Percentiles rank a stretch among this genome's conserved stretches.
These are phyloP conservation scores for Secale cereale DNA, from an alignment of 176 grass and related monocot genomes.

Conservation along the genomic window DNA sequence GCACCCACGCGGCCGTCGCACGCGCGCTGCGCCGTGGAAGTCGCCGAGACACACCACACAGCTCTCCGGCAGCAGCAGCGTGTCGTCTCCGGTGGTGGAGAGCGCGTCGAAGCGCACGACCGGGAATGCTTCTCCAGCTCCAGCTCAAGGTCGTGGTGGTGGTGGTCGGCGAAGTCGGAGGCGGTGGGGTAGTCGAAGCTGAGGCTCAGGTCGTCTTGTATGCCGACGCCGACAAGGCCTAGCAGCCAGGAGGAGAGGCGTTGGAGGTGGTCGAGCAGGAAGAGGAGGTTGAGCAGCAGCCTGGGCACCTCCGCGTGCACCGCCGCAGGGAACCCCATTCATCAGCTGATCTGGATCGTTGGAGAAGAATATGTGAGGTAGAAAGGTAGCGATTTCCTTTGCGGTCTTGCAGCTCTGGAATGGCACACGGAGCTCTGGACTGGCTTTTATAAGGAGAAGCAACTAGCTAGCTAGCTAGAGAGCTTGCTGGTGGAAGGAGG, in stretches of 20 bases:
- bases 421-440: too few species aligned
- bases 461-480: too few species aligned
- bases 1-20: conserved; percentile 57
- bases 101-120: conserved; percentile 61
- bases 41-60: conserved; percentile 84
- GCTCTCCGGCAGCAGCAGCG: not conserved
- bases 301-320: conserved; percentile 56
- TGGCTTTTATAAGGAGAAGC: too few species aligned
- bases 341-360: too few species aligned
- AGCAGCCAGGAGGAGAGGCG: conserved; percentile 47
- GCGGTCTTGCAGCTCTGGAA: too few species aligned
- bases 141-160: too few species aligned
- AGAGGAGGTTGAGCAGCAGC: conserved; percentile 43
- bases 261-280: conserved; percentile 57
- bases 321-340: conserved; percentile 40
- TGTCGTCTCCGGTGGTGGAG: not conserved
- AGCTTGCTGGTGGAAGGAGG: too few species aligned
- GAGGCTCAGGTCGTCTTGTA: not conserved
- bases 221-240: conserved; percentile 42
- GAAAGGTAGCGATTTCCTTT: too few species aligned
- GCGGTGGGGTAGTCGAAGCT: not conserved
- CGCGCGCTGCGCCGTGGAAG: conserved; percentile 53
- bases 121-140: conserved; percentile 53
- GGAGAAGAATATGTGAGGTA: too few species aligned
- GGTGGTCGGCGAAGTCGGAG: not conserved